A percentile compares a stretch with the other conserved stretches of the same genome.
Conservation (phyloP, 2,329 filamentous ascomycete genomes). For the Penicillium verrucosum region DNA sequence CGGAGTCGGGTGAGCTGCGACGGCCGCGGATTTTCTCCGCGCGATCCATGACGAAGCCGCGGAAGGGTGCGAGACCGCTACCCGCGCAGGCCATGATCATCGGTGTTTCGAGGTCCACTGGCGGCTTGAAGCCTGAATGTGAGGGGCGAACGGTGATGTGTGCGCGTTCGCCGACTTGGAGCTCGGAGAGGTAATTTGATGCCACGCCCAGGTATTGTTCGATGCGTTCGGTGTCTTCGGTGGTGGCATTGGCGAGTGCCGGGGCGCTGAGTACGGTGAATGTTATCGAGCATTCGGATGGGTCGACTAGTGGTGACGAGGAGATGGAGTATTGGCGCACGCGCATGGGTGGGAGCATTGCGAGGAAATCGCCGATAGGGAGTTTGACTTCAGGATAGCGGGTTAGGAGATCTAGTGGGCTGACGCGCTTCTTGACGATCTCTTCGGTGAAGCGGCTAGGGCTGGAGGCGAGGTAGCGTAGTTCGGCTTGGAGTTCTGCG, state of each 20-base stretch:
- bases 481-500: conserved; percentile 45
- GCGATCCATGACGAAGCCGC: conserved; percentile 62
- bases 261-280: conserved; percentile 63
- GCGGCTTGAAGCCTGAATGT: conserved; percentile 37
- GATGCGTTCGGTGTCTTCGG: conserved; percentile 37
- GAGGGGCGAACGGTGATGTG: conserved; percentile 38
- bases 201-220: conserved; percentile 58
- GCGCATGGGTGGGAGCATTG: conserved; percentile 72
- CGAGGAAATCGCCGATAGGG: conserved; percentile 64
- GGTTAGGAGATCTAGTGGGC: conserved; percentile 64
- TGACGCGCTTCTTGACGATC: conserved; percentile 55
- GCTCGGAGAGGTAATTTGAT: conserved; percentile 57
- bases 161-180: conserved; percentile 31
- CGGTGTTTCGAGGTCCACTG: conserved; percentile 32
- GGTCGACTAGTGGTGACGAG: conserved; percentile 64
- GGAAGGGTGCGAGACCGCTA: conserved; percentile 61
- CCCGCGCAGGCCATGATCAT: conserved; percentile 43
- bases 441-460: conserved; percentile 46
- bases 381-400: conserved; percentile 58
- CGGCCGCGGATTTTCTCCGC: conserved; percentile 39
- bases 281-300: conserved; percentile 60
- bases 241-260: conserved; percentile 43
- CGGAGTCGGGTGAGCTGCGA: conserved; percentile 14
- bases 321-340: conserved; percentile 78
- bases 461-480: conserved; percentile 30